Conservation (phyloP, 257 asterid species). For the Salvia rosmarinus region DNA sequence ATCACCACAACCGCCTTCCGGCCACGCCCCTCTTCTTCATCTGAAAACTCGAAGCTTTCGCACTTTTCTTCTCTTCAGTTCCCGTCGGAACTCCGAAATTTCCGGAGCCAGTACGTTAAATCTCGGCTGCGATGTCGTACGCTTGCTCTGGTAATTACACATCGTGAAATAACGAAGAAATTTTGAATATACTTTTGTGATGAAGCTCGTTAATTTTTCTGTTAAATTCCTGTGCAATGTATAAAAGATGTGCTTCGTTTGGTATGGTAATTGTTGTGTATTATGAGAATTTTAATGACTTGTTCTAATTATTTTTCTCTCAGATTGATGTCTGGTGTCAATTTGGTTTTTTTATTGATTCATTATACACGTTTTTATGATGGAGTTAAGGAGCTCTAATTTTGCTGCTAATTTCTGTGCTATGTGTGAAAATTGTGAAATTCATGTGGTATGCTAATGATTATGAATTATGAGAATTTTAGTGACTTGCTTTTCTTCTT, state of each 20-base stretch:
- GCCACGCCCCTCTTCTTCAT: constrained; percentile 31
- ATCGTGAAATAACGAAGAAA: neutral
- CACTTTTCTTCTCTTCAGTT: constrained; percentile 54
- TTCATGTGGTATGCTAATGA: neutral
- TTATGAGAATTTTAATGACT: neutral
- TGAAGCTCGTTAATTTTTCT: neutral
- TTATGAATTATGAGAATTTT: neutral
- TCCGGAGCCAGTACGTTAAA: constrained; percentile 33
- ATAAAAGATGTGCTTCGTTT: neutral
- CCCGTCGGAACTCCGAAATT: constrained; percentile 42
- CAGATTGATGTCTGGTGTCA: neutral
- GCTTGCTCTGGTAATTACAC: constrained; percentile 46
- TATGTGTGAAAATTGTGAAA: neutral
- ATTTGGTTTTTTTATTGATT: neutral
- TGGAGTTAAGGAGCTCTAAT: neutral
- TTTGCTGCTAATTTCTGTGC: neutral
- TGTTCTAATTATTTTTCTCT: neutral
- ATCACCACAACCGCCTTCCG: constrained; percentile 29
- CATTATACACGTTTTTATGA: neutral
- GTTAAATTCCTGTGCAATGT: neutral
- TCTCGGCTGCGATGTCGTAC: constrained; percentile 38
- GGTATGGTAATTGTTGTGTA: neutral
- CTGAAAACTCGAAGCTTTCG: constrained; percentile 37
- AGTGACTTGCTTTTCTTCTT: neutral
- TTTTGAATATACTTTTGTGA: neutral